Base-by-base conservation (phyloP, 345 rosid species). In the Moricandia moricandioides region DNA sequence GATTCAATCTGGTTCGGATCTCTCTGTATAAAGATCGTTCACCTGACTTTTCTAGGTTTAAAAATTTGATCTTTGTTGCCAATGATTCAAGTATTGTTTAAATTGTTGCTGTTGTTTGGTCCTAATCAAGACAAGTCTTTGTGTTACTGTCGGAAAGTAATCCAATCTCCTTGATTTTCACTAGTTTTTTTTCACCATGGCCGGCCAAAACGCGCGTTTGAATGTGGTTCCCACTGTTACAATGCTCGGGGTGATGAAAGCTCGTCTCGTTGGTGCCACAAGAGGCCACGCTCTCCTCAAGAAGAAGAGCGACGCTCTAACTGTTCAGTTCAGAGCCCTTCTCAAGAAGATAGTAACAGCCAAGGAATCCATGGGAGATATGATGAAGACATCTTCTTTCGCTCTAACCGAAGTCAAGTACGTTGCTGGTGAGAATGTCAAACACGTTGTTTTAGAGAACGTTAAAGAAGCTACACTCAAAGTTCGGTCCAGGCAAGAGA, bases 241-340 rank as follows among this genome's bases (percentile, higher is more conserved):
- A 8, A 83, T 86, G 91, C 94, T 88, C 27, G 89, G 89, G 30
- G 75, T 87, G 10, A 70, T 92, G 84, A 92, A 92, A 86, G 89
- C 90, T 9, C 88, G 98, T 61, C 93, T 90, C 35, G 72, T 90
- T 33, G 98, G 96, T 17, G 98, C 98, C 17, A 92, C 96, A 9
- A 88, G 97, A 84, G 97, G 98, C 31, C 97, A 89, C 82, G 97
- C 97, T 65, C 92, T 93, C 24, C 96, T 91, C 62, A 93, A 91
- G 87, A 91, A 93, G 84, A 93, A 93, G 92, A 91, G 98, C 72
- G 98, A 93, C 82, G 98, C 98, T 72, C 70, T 91, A 61, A 93
- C 92, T 2, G 97, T 88, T 69, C 96, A 93, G 74, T 93, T 93
- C 54, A 89, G 98, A 4, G 90, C 84, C 64, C 88, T 91, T 68